phyloP scores from a whole-genome alignment of 1,139 yeast species.

The Suhomyces bokatorum region DNA sequence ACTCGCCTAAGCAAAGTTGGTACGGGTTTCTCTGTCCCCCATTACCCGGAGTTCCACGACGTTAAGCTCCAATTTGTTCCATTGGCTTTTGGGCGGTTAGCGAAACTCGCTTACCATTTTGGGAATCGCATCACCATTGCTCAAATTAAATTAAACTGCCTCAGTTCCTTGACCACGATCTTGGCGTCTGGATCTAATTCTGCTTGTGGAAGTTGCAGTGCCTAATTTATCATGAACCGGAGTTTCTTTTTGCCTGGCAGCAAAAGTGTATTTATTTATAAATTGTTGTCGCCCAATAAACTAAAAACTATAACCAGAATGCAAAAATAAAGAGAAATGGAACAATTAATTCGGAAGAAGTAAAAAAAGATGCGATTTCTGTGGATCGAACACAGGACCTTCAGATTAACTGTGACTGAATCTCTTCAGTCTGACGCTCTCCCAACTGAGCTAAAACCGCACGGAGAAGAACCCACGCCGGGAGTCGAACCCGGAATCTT shows the following conservation, averaged over 20 bases:
- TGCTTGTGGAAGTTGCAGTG: no score
- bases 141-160: neutral
- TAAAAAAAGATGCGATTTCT: slow-evolving; percentile 18
- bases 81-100: slow-evolving; percentile 2
- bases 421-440: slow-evolving; percentile 70
- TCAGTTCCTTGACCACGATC: neutral
- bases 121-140: neutral
- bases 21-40: neutral
- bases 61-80: neutral
- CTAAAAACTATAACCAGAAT: no score
- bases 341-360: no score
- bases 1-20: neutral
- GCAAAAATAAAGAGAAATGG: neutral
- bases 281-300: no score
- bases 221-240: no score
- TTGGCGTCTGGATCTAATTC: neutral
- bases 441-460: slow-evolving; percentile 77
- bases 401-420: slow-evolving; percentile 33
- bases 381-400: slow-evolving; percentile 61
- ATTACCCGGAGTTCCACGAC: neutral
- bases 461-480: slow-evolving; percentile 30
- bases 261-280: no score
- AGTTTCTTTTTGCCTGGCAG: no score
- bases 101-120: slow-evolving; percentile 2
- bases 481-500: slow-evolving; percentile 55